Conservation (phyloP, 495 filamentous ascomycete species). For the Halenospora varia region DNA sequence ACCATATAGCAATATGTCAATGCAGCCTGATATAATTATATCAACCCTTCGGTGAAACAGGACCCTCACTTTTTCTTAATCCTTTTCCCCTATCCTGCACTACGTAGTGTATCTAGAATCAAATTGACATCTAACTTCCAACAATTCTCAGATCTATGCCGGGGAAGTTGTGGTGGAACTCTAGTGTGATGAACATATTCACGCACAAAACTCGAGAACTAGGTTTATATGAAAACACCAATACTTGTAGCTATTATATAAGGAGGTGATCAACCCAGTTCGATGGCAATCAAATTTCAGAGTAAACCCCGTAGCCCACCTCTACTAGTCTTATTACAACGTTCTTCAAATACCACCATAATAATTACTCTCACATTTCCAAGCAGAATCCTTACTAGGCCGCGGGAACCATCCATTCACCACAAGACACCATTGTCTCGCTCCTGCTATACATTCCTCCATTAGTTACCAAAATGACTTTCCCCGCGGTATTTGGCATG, state of each 20-base stretch:
- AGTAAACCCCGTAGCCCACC: neutral
- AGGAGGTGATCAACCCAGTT: neutral
- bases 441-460: slow-evolving; percentile 4
- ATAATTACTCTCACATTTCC: neutral
- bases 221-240: neutral
- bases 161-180: neutral
- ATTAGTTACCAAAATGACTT: slow-evolving; percentile 4
- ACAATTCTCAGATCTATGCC: neutral
- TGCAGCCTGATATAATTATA: neutral
- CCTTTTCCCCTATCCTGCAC: neutral
- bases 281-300: neutral
- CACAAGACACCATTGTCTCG: slow-evolving; percentile 4
- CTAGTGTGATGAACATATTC: neutral
- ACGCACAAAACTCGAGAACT: neutral
- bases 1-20: too few relatives aligned
- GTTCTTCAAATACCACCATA: neutral
- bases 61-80: neutral
- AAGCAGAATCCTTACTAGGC: neutral
- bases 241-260: neutral
- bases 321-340: neutral
- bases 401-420: neutral
- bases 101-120: neutral
- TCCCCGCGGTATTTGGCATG: slow-evolving; percentile 14
- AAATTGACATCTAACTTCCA: neutral
- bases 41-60: neutral